phyloP scores from a whole-genome alignment of 805 yeast genomes.

The Spathaspora hagerdaliae region DNA sequence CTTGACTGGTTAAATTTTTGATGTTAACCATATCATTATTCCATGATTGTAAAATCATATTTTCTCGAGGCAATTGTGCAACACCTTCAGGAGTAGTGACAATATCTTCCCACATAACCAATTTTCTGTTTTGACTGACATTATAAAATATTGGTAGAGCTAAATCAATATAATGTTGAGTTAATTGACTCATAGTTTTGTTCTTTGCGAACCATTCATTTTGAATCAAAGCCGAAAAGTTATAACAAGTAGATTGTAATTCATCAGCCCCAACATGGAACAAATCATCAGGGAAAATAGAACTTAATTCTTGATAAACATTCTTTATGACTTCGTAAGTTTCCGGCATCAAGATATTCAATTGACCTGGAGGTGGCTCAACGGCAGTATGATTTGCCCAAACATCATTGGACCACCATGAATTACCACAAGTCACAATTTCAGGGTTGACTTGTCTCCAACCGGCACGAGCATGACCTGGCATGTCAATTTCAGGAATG shows the following conservation, averaged over 20 bases:
- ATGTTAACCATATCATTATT: constrained; percentile 14
- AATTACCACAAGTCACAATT: constrained; percentile 27
- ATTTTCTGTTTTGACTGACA: constrained; percentile 16
- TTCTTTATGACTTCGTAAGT: constrained; percentile 29
- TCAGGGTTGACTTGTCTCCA: constrained; percentile 26
- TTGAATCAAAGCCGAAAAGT: constrained; percentile 17
- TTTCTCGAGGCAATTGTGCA: constrained; percentile 22
- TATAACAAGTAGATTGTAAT: constrained; percentile 29
- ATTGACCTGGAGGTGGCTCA: constrained; percentile 41
- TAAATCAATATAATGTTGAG: constrained; percentile 31
- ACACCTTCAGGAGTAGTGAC: constrained; percentile 20
- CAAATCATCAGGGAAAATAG: constrained; percentile 29
- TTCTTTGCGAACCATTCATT: constrained; percentile 25
- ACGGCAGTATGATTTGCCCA: constrained; percentile 20
- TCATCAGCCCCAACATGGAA: constrained; percentile 44
- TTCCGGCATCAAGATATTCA: constrained; percentile 26
- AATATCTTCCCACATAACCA: constrained; percentile 42
- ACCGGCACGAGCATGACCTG: constrained; percentile 40
- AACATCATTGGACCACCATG: constrained; percentile 22
- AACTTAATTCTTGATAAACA: constrained; percentile 29
- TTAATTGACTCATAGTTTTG: constrained; percentile 24
- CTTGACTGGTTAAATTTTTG: constrained; percentile 24
- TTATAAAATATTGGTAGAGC: constrained; percentile 27
- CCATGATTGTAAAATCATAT: constrained; percentile 35
- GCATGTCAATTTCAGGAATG: constrained; percentile 39